These are phyloP conservation scores for Xylaria cubensis DNA, from an alignment of 495 filamentous ascomycete species.

Conservation along the genomic window DNA sequence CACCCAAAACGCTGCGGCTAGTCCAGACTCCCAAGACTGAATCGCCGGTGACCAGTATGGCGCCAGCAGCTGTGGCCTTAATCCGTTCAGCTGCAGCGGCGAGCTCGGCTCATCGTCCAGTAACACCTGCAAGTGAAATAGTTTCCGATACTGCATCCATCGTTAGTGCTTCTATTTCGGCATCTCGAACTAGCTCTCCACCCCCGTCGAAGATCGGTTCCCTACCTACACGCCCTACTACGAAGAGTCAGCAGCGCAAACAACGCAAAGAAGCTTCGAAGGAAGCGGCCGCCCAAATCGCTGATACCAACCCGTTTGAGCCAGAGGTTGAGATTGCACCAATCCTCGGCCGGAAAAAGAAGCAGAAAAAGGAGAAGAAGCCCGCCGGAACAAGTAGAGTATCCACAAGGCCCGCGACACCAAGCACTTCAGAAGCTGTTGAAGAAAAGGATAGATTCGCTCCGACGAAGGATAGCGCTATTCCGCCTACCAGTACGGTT, in stretches of 20 bases:
- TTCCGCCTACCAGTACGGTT: slow-evolving; percentile 15
- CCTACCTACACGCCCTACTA: slow-evolving; percentile 77
- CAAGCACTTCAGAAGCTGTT: slow-evolving; percentile 28
- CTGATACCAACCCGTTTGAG: slow-evolving; percentile 62
- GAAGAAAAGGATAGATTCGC: slow-evolving; percentile 29
- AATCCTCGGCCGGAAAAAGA: slow-evolving; percentile 88
- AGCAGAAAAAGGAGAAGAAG: slow-evolving; percentile 77
- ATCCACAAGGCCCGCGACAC: slow-evolving; percentile 44
- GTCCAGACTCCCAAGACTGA: slow-evolving; percentile 77
- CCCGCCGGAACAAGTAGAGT: slow-evolving; percentile 33
- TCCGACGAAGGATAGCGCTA: slow-evolving; percentile 28
- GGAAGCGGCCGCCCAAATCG: slow-evolving; percentile 58
- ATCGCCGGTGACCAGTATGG: slow-evolving; percentile 49
- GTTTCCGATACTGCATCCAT: slow-evolving; percentile 79
- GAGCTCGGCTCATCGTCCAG: slow-evolving; percentile 64
- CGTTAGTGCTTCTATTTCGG: slow-evolving; percentile 80
- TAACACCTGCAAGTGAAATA: slow-evolving; percentile 77
- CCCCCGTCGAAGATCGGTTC: slow-evolving; percentile 74
- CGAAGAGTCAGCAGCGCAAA: slow-evolving; percentile 91
- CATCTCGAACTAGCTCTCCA: slow-evolving; percentile 77
- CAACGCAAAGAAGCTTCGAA: slow-evolving; percentile 77
- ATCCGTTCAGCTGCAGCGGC: slow-evolving; percentile 51
- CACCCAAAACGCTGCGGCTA: slow-evolving; percentile 69
- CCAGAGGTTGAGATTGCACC: slow-evolving; percentile 72
- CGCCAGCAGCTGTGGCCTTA: slow-evolving; percentile 36